Evolutionary conservation across 306 rosid species (phyloP).

Genomic region (Vachellia pachyceras): DNA sequence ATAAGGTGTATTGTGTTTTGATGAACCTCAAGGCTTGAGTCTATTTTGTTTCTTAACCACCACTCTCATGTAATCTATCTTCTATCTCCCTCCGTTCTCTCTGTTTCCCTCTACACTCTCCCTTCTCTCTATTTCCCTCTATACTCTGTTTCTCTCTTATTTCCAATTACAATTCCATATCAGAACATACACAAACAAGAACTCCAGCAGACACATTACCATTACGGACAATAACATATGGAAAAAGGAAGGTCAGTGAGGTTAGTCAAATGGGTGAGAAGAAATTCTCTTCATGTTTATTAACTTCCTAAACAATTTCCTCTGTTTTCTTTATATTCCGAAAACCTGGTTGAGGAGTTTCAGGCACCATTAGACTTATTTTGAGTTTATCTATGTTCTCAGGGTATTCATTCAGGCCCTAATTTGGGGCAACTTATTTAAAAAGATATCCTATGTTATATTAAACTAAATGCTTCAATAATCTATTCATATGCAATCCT

Average conservation of each 20-base stretch:
- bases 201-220: background rate
- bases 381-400: background rate
- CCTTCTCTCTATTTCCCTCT: no score
- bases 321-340: background rate
- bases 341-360: background rate
- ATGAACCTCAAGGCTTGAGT: no score
- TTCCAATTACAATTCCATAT: no score
- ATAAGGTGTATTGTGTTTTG: no score
- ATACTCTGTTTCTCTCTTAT: no score
- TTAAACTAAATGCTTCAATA: conserved; percentile 17
- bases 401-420: background rate
- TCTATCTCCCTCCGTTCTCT: no score
- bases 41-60: no score
- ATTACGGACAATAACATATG: background rate
- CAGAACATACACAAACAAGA: background rate
- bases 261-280: background rate
- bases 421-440: background rate
- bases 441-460: background rate
- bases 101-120: no score
- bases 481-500: no score
- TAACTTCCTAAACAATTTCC: background rate
- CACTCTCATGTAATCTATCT: no score
- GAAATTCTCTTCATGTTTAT: background rate
- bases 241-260: background rate
- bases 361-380: background rate